phyloP scores from a whole-genome alignment of 2,329 filamentous ascomycete genomes.

The Colletotrichum cuscutae region DNA sequence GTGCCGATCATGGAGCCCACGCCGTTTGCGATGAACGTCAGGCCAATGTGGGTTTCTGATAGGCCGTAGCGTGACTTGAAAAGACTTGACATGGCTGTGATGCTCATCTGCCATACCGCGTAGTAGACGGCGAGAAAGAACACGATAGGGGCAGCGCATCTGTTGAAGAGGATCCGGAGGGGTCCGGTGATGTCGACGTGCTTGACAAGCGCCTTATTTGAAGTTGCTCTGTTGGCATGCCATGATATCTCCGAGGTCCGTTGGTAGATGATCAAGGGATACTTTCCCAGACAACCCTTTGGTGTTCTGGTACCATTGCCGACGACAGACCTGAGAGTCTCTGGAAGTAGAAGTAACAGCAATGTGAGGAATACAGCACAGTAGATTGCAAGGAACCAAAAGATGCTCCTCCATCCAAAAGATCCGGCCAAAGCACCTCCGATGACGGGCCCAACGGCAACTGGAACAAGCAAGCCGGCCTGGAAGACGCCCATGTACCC shows the following conservation, averaged over 20 bases:
- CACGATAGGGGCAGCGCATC: slow-evolving; percentile 54
- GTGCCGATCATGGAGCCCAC: slow-evolving; percentile 65
- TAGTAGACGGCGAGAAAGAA: slow-evolving; percentile 62
- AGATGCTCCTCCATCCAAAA: slow-evolving; percentile 63
- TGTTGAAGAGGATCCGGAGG: slow-evolving; percentile 57
- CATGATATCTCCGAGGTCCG: slow-evolving; percentile 41
- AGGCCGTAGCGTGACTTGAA: slow-evolving; percentile 56
- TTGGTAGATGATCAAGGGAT: slow-evolving; percentile 47
- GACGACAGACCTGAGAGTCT: slow-evolving; percentile 55
- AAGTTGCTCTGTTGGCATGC: not conserved
- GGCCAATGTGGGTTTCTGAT: slow-evolving; percentile 55
- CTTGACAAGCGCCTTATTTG: slow-evolving; percentile 36
- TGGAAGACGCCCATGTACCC: slow-evolving; percentile 62
- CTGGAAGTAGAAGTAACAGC: slow-evolving; percentile 56
- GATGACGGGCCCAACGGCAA: slow-evolving; percentile 58
- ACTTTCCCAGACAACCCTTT: slow-evolving; percentile 37
- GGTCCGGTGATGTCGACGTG: slow-evolving; percentile 56
- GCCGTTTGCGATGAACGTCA: slow-evolving; percentile 66
- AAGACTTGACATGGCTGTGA: slow-evolving; percentile 61
- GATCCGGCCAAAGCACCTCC: slow-evolving; percentile 62
- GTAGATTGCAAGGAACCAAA: slow-evolving; percentile 63
- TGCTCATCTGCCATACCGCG: slow-evolving; percentile 65
- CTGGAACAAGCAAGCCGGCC: slow-evolving; percentile 45
- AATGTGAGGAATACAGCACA: slow-evolving; percentile 49
- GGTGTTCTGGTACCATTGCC: slow-evolving; percentile 49